A percentile compares a stretch with the other conserved stretches of the same genome.
Conservation (phyloP, 176 grass and related monocot species). For the Bolboschoenus planiculmis region DNA sequence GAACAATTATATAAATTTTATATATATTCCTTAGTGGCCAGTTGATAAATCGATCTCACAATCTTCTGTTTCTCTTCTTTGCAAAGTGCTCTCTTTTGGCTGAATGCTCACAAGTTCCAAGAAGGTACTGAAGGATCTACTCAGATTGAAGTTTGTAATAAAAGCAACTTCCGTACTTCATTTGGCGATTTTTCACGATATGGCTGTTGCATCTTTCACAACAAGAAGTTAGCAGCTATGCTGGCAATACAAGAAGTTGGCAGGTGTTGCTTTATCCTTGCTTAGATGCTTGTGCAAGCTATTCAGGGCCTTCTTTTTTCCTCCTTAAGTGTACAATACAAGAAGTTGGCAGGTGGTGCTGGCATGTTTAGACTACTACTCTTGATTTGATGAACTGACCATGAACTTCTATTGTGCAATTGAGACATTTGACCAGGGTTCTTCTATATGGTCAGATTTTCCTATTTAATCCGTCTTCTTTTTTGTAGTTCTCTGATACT, state of each 20-base stretch:
- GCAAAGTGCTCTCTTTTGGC: background rate
- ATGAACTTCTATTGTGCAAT: background rate
- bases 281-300: background rate
- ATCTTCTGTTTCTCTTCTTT: background rate
- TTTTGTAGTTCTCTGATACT: background rate
- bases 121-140: background rate
- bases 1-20: background rate
- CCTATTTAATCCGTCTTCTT: background rate
- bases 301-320: background rate
- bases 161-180: background rate
- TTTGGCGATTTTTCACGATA: background rate
- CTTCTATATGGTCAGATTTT: background rate
- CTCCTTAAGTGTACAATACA: background rate
- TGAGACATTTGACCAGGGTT: background rate
- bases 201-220: background rate
- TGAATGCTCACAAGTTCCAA: background rate
- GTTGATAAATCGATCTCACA: background rate
- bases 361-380: background rate
- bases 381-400: too few species aligned
- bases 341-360: background rate
- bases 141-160: background rate
- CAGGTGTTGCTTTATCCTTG: background rate
- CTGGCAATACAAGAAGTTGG: background rate
- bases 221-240: background rate
- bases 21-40: background rate